Conservation (phyloP, 1,284 basidiomycete species). For the Pascua sp. region DNA sequence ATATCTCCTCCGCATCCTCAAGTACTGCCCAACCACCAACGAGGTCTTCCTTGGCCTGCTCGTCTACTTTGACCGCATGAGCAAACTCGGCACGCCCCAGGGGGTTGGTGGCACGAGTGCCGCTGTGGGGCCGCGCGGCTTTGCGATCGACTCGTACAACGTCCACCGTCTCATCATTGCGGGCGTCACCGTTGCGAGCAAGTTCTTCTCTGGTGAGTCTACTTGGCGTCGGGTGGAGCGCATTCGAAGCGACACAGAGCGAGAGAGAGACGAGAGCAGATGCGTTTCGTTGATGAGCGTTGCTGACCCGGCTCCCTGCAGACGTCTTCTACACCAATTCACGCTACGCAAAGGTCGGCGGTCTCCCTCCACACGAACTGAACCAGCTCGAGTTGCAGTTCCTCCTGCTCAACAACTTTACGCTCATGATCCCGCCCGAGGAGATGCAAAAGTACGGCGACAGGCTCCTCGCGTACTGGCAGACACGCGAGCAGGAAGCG, state of each 20-base stretch:
- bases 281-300: neutral
- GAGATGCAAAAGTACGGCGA: conserved; percentile 96
- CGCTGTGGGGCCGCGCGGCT: conserved; percentile 54
- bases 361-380: conserved; percentile 86
- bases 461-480: conserved; percentile 63
- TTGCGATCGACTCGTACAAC: conserved; percentile 96
- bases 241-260: neutral
- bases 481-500: conserved; percentile 30
- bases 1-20: conserved; percentile 91
- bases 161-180: conserved; percentile 95
- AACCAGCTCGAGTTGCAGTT: conserved; percentile 98
- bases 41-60: conserved; percentile 92
- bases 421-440: conserved; percentile 75
- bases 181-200: conserved; percentile 95
- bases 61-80: conserved; percentile 91
- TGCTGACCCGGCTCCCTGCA: conserved; percentile 11
- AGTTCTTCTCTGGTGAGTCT: conserved; percentile 77
- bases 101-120: conserved; percentile 34
- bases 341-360: conserved; percentile 96
- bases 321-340: conserved; percentile 99
- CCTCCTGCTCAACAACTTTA: conserved; percentile 91
- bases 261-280: neutral
- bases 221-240: neutral
- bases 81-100: conserved; percentile 42
- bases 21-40: conserved; percentile 97